Conservation (phyloP, 202 grass and related monocot species). For the Schoenoplectus triqueter region DNA sequence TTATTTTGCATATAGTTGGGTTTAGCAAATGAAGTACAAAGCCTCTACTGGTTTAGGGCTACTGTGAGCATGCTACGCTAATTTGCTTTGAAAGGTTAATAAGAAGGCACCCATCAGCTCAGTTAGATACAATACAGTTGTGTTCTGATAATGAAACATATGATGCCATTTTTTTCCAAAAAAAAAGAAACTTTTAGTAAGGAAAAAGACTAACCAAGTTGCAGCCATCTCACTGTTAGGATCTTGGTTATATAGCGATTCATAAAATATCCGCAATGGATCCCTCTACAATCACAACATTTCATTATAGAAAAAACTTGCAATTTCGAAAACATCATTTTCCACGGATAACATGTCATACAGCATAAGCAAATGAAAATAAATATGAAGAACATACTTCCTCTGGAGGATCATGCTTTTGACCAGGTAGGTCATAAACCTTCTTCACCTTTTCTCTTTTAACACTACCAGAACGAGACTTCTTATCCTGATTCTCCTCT, state of each 20-base stretch:
- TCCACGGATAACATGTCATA: not conserved
- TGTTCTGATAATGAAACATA: not conserved
- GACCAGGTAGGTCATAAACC: conserved; percentile 86
- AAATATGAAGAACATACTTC: conserved; percentile 64
- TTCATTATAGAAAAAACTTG: conserved; percentile 21
- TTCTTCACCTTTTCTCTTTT: conserved; percentile 64
- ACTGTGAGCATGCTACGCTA: not conserved
- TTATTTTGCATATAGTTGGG: not conserved
- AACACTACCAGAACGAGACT: conserved; percentile 38
- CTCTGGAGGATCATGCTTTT: conserved; percentile 83
- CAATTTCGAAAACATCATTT: not conserved
- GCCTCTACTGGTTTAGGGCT: not conserved
- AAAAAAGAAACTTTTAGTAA: conserved; percentile 1
- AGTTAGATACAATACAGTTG: not conserved
- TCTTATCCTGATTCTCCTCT: conserved; percentile 35
- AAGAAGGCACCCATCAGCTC: not conserved
- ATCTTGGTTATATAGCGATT: conserved; percentile 77
- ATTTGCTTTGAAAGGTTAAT: not conserved
- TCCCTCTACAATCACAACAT: conserved; percentile 64
- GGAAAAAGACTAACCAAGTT: conserved; percentile 54
- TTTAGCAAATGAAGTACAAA: not conserved
- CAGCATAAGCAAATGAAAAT: conserved; percentile 26
- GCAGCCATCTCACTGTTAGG: conserved; percentile 91
- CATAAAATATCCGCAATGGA: conserved; percentile 95
- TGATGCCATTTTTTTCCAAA: not conserved